Base-by-base conservation (phyloP, 2,329 filamentous ascomycete genomes). In the Botrytis medusae region DNA sequence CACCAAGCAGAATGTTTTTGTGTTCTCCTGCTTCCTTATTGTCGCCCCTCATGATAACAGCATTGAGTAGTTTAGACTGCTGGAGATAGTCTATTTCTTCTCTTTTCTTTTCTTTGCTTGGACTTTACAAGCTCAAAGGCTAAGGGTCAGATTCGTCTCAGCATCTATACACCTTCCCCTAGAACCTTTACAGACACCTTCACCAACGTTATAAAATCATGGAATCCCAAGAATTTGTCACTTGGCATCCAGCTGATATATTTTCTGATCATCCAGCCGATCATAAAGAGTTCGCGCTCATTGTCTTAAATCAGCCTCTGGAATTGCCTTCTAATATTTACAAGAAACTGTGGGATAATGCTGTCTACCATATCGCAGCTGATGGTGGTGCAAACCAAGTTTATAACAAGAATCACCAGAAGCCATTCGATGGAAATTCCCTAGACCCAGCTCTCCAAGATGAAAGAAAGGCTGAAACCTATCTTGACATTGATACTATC, bases 361-460 rank as follows among this genome's bases (percentile, higher is more conserved):
- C 92, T 70, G 84, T 83, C 34, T 87, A 91, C 75, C 88, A 88
- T 37, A 86, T 98, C 71, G 97, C 94, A 74, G 96, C 94, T 42
- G 96, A 99, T 83, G 96, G 95, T 72, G 96, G 94, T 37, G 95
- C 95, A 63, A 97, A 98, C 80, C 87, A 89, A 54, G 86, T 98
- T 76, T 82, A 89, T 76, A 74, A 84, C 86, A 69, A 79, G 29
- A 79, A 78, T 65, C 71, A 72, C 20, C 61, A 60, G 10, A 48
- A n/a, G 20, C 20, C 60, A n/a, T 67, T 67, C 46, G 42, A 72
- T 44, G 20, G n/a, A 16, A 29, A 65, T 34, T 5, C 3, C 1
- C 22, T 22, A 20, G 60, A 72, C 29, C 16, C 37, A 32, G 40
- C 32, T 14, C 54, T 72, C 29, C 5, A 44, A 20, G 48, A 59